Percentiles rank a stretch among this genome's conserved stretches.
These are phyloP conservation scores for Cucurbitaria berberidis DNA, from an alignment of 2,329 filamentous ascomycete species.

Conservation along the genomic window DNA sequence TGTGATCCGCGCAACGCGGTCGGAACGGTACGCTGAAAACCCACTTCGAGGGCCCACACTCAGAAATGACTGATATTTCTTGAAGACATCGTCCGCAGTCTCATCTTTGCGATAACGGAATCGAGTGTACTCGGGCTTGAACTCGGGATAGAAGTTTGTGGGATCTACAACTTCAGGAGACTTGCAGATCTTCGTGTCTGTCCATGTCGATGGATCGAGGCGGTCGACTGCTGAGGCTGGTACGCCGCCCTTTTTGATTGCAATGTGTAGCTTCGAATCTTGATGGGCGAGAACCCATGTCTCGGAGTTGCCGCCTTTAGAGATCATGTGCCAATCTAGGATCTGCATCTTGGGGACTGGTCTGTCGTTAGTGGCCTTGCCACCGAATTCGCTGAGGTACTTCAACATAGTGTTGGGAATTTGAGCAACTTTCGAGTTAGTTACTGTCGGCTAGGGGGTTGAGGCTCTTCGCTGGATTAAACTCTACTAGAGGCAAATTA, in stretches of 20 bases:
- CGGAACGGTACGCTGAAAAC: too few species aligned
- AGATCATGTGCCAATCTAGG: background rate
- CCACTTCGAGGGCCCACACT: background rate
- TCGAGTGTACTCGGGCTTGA: background rate
- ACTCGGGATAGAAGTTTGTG: background rate
- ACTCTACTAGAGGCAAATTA: too few species aligned
- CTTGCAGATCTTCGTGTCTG: background rate
- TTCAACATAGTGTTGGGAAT: background rate
- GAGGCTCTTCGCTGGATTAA: too few species aligned
- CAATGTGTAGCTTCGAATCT: background rate
- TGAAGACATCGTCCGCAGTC: background rate
- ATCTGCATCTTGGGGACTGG: background rate
- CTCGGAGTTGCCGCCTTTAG: too few species aligned
- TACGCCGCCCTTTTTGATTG: background rate
- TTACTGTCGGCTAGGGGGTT: background rate
- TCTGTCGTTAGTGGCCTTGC: background rate
- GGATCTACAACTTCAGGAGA: background rate
- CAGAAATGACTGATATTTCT: background rate
- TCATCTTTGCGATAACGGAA: background rate
- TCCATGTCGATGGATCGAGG: background rate
- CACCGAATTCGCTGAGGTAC: background rate
- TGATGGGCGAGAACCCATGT: background rate
- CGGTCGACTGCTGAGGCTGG: background rate
- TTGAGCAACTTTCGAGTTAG: background rate
- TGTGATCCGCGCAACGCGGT: background rate